phyloP scores from a whole-genome alignment of 2,329 filamentous ascomycete species.

The Calonectria leucothoes region DNA sequence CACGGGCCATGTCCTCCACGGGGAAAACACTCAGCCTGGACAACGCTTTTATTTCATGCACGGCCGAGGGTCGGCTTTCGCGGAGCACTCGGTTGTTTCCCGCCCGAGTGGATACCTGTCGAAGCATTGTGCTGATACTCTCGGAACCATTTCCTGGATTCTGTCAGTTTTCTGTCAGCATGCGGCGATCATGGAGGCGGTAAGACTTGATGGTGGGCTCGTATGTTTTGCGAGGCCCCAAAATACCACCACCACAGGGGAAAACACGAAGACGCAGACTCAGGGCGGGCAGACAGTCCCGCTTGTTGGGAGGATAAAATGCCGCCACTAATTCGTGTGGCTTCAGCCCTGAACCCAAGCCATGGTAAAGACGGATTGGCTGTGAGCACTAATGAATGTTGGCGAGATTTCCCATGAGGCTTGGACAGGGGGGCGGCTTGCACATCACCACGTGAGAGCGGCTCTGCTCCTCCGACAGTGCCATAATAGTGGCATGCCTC shows the following conservation, averaged over 20 bases:
- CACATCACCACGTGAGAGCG: slow-evolving; percentile 13
- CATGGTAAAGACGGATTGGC: slow-evolving; percentile 27
- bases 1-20: slow-evolving; percentile 14
- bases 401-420: neutral
- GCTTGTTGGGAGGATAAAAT: neutral
- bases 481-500: neutral
- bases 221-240: slow-evolving; percentile 16
- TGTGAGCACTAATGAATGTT: slow-evolving; percentile 14
- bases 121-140: slow-evolving; percentile 12
- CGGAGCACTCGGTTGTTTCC: neutral
- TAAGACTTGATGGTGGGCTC: slow-evolving; percentile 22
- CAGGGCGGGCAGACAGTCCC: neutral
- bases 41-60: neutral
- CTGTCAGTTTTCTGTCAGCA: slow-evolving; percentile 4
- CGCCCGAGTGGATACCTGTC: neutral
- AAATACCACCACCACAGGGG: slow-evolving; percentile 9
- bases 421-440: slow-evolving; percentile 25
- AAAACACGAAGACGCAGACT: slow-evolving; percentile 8
- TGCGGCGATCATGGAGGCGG: slow-evolving; percentile 19
- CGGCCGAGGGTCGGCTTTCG: slow-evolving; percentile 7
- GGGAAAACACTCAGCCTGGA: slow-evolving; percentile 14
- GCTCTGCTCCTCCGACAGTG: neutral
- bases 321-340: slow-evolving; percentile 15
- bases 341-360: slow-evolving; percentile 32
- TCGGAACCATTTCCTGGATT: slow-evolving; percentile 6